phyloP scores from a whole-genome alignment of 306 rosid genomes.

The Crotalaria pallida region DNA sequence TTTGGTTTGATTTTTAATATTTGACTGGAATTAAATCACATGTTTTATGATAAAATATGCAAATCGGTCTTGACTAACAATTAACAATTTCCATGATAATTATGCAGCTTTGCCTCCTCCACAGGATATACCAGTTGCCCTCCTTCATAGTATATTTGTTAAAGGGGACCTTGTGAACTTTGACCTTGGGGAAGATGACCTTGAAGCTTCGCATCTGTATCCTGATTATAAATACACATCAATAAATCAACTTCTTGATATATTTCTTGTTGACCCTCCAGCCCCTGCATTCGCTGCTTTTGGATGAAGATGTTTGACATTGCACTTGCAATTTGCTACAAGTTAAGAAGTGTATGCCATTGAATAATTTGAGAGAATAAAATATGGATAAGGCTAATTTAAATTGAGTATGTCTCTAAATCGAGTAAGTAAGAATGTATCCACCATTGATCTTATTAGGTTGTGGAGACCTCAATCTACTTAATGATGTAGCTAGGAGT shows the following conservation, averaged over 20 bases:
- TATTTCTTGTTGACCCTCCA: slow-evolving; percentile 32
- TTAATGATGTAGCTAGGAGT: no score
- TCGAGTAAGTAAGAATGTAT: no score
- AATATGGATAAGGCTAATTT: no score
- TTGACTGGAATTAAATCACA: neutral
- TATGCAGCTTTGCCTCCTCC: slow-evolving; percentile 38
- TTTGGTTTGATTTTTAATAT: no score
- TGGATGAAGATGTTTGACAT: neutral
- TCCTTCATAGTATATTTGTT: slow-evolving; percentile 32
- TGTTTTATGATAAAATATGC: neutral
- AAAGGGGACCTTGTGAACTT: slow-evolving; percentile 28
- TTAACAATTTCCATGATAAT: neutral
- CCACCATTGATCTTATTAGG: no score
- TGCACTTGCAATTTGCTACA: neutral
- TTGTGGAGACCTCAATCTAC: no score
- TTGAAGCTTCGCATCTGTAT: slow-evolving; percentile 37
- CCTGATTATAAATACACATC: slow-evolving; percentile 26
- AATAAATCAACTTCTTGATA: slow-evolving; percentile 35
- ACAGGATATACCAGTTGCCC: slow-evolving; percentile 25
- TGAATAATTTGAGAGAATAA: no score
- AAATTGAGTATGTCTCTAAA: no score
- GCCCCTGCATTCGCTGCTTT: slow-evolving; percentile 32
- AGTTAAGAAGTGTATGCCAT: no score
- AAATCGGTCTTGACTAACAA: neutral
- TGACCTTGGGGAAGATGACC: slow-evolving; percentile 22